phyloP scores from a whole-genome alignment of 805 yeast genomes.

The Metschnikowia rubicola region DNA sequence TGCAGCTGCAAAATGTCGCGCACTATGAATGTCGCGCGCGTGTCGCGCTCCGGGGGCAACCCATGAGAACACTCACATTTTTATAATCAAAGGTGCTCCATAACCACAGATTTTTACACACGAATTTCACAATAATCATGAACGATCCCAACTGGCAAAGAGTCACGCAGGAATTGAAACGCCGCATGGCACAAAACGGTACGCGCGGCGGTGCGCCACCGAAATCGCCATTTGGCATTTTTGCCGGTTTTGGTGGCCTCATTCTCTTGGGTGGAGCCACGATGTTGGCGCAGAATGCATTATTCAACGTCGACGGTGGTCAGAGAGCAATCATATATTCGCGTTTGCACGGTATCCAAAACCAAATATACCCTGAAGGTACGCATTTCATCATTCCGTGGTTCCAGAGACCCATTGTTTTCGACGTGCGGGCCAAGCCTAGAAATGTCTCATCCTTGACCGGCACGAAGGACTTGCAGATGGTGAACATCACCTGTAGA shows the following conservation, averaged over 20 bases:
- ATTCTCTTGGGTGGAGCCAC: slow-evolving; percentile 39
- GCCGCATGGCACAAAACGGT: slow-evolving; percentile 27
- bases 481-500: slow-evolving; percentile 99
- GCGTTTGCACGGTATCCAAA: slow-evolving; percentile 78
- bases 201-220: slow-evolving; percentile 29
- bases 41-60: slow-evolving; percentile 3
- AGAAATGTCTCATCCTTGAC: slow-evolving; percentile 91
- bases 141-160: slow-evolving; percentile 41
- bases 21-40: slow-evolving; percentile 1
- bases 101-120: neutral
- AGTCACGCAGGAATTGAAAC: slow-evolving; percentile 40
- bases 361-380: slow-evolving; percentile 84
- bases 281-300: slow-evolving; percentile 34
- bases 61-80: neutral
- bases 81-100: neutral
- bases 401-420: slow-evolving; percentile 87
- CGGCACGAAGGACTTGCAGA: slow-evolving; percentile 96
- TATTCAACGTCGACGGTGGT: slow-evolving; percentile 88
- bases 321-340: slow-evolving; percentile 95
- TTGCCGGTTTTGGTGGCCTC: slow-evolving; percentile 42
- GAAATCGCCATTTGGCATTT: slow-evolving; percentile 34
- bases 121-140: slow-evolving; percentile 18
- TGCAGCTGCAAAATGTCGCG: slow-evolving; percentile 4
- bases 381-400: slow-evolving; percentile 93
- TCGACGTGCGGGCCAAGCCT: slow-evolving; percentile 94